A percentile compares a stretch with the other conserved stretches of the same genome.
Evolutionary conservation across 805 yeast genomes (phyloP).

Genomic region (Myxozyma kluyveri): DNA sequence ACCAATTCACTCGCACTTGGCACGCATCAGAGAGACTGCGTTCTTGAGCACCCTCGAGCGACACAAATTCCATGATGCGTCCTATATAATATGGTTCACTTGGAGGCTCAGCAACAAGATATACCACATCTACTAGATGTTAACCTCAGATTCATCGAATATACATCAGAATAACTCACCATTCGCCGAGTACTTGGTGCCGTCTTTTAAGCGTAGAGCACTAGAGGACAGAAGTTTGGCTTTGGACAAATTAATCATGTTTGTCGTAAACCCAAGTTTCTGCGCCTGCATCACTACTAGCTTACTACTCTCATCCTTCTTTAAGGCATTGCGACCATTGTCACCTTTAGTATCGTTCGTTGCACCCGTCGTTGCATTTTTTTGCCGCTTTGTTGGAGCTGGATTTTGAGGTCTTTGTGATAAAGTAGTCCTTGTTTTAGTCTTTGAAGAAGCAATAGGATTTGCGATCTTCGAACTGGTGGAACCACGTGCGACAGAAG

Average conservation of each 20-base stretch:
- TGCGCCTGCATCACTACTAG: neutral
- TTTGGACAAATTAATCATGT: conserved; percentile 41
- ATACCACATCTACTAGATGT: conserved; percentile 55
- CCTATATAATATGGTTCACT: conserved; percentile 94
- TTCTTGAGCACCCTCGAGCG: conserved; percentile 31
- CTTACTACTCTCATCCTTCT: too few species aligned
- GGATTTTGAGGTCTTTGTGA: neutral
- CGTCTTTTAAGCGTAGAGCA: conserved; percentile 34
- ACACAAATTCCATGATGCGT: conserved; percentile 69
- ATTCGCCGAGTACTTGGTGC: conserved; percentile 32
- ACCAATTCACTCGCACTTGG: conserved; percentile 79
- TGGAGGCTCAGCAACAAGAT: conserved; percentile 86
- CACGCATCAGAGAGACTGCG: conserved; percentile 51
- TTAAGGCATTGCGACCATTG: too few species aligned
- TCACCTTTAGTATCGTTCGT: neutral
- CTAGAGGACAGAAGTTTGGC: conserved; percentile 41
- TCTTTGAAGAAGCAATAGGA: too few species aligned
- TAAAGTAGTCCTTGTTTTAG: neutral
- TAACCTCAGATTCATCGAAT: neutral
- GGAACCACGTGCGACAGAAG: neutral
- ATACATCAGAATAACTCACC: conserved; percentile 29
- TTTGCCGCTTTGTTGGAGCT: neutral
- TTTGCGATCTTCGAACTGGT: too few species aligned
- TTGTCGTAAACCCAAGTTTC: conserved; percentile 29
- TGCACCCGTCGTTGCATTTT: neutral